These are phyloP conservation scores for Margaritispora aquatica DNA, from an alignment of 495 filamentous ascomycete genomes.

Conservation along the genomic window DNA sequence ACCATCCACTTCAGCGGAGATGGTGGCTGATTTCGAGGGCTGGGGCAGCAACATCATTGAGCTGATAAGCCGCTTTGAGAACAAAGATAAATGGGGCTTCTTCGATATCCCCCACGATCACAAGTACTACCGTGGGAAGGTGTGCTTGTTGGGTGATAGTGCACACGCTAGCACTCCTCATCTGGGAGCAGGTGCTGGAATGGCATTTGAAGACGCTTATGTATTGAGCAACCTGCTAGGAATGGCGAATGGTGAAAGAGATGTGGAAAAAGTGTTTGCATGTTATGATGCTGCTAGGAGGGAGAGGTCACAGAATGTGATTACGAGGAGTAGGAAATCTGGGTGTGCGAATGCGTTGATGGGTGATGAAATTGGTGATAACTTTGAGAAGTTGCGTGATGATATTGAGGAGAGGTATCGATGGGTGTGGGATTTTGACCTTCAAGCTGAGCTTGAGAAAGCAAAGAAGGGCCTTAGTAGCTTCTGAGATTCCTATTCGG, in stretches of 20 bases:
- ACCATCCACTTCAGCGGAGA: conserved; percentile 10
- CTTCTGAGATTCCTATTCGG: no score
- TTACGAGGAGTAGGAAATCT: conserved; percentile 8
- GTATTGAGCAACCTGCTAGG: conserved; percentile 15
- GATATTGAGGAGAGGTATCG: conserved; percentile 9
- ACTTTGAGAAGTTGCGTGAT: conserved; percentile 10
- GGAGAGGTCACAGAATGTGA: conserved; percentile 9
- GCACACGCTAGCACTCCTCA: conserved; percentile 38
- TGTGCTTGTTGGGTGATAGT: conserved; percentile 36
- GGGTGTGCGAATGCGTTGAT: conserved; percentile 6
- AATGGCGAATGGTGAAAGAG: neutral
- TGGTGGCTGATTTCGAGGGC: conserved; percentile 13
- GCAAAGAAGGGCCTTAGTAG: no score
- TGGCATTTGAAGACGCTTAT: conserved; percentile 18
- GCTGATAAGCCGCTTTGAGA: conserved; percentile 26
- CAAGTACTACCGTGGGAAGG: conserved; percentile 23
- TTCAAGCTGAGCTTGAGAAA: conserved; percentile 5
- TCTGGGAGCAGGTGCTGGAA: conserved; percentile 36
- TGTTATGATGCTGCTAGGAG: conserved; percentile 9
- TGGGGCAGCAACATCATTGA: conserved; percentile 14
- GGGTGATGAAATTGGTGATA: conserved; percentile 8
- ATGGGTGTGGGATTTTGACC: conserved; percentile 20
- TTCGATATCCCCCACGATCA: conserved; percentile 7
- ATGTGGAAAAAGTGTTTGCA: conserved; percentile 5
- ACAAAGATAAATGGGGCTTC: conserved; percentile 13